Conservation (phyloP, 345 rosid genomes). For the Syzygium oleosum region DNA sequence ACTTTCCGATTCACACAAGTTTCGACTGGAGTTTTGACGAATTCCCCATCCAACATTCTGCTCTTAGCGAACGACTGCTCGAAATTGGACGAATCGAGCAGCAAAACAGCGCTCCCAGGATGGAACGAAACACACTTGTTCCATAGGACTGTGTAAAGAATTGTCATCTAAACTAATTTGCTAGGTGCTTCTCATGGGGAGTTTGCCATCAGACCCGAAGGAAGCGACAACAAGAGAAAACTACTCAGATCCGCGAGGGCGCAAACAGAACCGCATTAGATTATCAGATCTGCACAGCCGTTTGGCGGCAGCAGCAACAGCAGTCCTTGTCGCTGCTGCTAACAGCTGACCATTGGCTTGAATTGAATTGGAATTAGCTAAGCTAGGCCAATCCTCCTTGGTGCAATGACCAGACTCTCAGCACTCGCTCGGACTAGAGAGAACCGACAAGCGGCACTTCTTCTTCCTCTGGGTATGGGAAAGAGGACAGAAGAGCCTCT, state of each 20-base stretch:
- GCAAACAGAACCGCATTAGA: not conserved
- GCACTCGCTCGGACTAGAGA: not conserved
- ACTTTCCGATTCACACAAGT: not conserved
- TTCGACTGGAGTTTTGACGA: fast-evolving
- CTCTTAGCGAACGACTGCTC: not conserved
- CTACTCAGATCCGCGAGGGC: not conserved
- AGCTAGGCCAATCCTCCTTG: not conserved
- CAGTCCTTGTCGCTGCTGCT: not conserved
- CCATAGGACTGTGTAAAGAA: not conserved
- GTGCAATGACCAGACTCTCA: not conserved
- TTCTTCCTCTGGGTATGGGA: not conserved
- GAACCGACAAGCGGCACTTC: not conserved
- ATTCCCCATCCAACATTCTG: not conserved
- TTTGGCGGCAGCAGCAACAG: not conserved
- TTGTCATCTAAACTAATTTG: not conserved
- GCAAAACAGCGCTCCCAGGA: not conserved
- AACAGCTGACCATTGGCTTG: not conserved
- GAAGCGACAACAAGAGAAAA: not conserved
- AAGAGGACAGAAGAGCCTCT: not conserved
- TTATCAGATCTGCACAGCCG: not conserved
- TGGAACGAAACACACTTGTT: not conserved
- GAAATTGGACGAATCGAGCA: not conserved
- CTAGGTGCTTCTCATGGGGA: not conserved
- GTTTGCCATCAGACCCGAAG: not conserved
- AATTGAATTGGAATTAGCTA: not conserved